Base-by-base conservation (phyloP, 176 grass and related monocot genomes). In the Themeda triandra region DNA sequence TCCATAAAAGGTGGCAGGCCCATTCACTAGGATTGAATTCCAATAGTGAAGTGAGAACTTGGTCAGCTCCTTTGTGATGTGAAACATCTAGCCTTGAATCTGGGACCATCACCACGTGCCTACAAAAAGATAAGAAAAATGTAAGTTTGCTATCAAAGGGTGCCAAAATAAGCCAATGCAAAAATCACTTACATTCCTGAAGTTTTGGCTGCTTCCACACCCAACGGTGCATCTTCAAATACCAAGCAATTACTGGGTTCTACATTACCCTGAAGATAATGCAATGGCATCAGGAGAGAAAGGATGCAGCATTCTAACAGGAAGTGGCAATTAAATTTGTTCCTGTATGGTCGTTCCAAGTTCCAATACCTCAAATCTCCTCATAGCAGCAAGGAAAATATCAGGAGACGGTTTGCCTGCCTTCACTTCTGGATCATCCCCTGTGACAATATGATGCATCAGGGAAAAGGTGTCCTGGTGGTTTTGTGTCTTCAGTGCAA, bases 361-460 rank as follows among this genome's bases (percentile, higher is more conserved):
- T 75, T 45, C 24, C 19, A 44, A 46, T 87, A 92, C 93, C 87
- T 95, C 87, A 79, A 93, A 98, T 76, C 91, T 91, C 39, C 81
- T 88, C 73, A 90, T 85, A 82, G 96, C 96, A 48, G 89, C 77
- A 82, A 92, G 91, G 81, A 95, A 98, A 83, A 98, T 84, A 66
- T 95, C 96, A 76, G 96, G 93, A 84, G 85, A 93, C 80, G 96
- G 92, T 77, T 98, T 98, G 37, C 93, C 96, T 40, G 87, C 73
- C 74, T 92, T 98, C 69, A 98, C 96, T 42, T 93, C 91, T 13
- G 85, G 91, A 76, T 95, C 92, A 85, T 95, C 91, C 11, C 93
- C 96, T 65, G 89, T 95, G 48, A 95, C 92, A 62, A 92, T 80
- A 78, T 98, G 95, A 89, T 95, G 88, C 95, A 95, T 98, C 75